These are phyloP conservation scores for Pilaira anomala DNA, from an alignment of 192 early-diverging fungal species.

Conservation along the genomic window DNA sequence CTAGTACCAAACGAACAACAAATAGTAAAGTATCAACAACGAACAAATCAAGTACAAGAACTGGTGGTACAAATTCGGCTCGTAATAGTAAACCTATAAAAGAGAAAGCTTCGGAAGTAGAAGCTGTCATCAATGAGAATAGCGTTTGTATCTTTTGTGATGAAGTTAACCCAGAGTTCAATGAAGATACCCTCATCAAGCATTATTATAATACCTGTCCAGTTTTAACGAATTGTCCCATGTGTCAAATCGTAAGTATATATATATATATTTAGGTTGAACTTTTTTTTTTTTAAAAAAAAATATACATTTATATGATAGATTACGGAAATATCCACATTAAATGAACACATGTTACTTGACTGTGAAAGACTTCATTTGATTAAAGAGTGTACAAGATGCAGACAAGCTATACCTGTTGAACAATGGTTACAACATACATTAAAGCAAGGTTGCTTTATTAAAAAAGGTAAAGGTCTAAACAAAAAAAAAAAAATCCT, in stretches of 20 bases:
- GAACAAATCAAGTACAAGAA: background rate
- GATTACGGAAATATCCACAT: conserved; percentile 69
- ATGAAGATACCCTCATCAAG: conserved; percentile 64
- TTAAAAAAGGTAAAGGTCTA: too few species aligned
- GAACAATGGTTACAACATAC: conserved; percentile 34
- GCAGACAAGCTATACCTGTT: conserved; percentile 23
- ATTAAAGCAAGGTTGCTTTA: conserved; percentile 21
- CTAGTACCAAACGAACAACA: too few species aligned
- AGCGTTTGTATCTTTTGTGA: conserved; percentile 73
- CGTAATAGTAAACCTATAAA: background rate
- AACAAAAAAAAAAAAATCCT: too few species aligned
- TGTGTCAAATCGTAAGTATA: conserved; percentile 63
- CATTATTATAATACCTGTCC: conserved; percentile 82
- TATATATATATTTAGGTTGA: background rate
- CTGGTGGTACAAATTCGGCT: background rate
- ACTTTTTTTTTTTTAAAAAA: background rate
- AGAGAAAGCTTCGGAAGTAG: conserved; percentile 5
- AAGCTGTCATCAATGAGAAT: background rate
- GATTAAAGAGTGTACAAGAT: conserved; percentile 55
- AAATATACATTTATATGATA: conserved; percentile 27
- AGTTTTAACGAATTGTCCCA: conserved; percentile 63
- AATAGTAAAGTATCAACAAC: too few species aligned
- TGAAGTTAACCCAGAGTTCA: conserved; percentile 57
- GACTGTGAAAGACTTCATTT: conserved; percentile 62
- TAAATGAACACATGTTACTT: conserved; percentile 59